These are phyloP conservation scores for Xylaria sp. DNA, from an alignment of 2,329 filamentous ascomycete species.

Conservation along the genomic window DNA sequence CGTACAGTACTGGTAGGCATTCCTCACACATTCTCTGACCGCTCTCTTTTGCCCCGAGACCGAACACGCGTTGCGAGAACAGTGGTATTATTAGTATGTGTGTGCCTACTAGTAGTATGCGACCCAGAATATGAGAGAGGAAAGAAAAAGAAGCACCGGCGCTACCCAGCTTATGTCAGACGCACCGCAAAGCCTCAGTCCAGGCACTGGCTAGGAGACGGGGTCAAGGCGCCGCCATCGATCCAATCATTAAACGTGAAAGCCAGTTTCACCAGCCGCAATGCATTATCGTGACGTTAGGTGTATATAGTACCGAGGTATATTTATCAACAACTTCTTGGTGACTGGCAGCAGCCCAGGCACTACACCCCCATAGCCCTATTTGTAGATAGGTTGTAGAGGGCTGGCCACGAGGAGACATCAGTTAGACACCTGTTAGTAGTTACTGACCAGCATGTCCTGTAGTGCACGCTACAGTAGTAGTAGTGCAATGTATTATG, in stretches of 20 bases:
- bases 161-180: conserved; percentile 32
- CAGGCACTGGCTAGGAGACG: conserved; percentile 8
- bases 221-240: background rate
- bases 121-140: background rate
- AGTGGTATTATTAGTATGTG: background rate
- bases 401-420: background rate
- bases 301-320: background rate
- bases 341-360: background rate
- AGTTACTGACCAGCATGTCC: background rate
- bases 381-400: background rate
- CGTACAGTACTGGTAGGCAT: background rate
- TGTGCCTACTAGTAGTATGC: background rate
- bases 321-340: conserved; percentile 1
- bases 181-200: conserved; percentile 7
- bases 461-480: background rate
- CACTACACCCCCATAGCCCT: background rate
- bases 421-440: background rate
- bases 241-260: conserved; percentile 7
- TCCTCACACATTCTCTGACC: conserved; percentile 4
- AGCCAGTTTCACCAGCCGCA: conserved; percentile 27
- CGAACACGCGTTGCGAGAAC: background rate
- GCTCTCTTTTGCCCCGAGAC: conserved; percentile 1
- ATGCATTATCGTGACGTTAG: background rate
- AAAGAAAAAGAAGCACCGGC: background rate
- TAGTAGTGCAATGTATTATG: background rate